These are phyloP conservation scores for Elsinoe arachidis DNA, from an alignment of 2,329 filamentous ascomycete genomes.

Conservation along the genomic window DNA sequence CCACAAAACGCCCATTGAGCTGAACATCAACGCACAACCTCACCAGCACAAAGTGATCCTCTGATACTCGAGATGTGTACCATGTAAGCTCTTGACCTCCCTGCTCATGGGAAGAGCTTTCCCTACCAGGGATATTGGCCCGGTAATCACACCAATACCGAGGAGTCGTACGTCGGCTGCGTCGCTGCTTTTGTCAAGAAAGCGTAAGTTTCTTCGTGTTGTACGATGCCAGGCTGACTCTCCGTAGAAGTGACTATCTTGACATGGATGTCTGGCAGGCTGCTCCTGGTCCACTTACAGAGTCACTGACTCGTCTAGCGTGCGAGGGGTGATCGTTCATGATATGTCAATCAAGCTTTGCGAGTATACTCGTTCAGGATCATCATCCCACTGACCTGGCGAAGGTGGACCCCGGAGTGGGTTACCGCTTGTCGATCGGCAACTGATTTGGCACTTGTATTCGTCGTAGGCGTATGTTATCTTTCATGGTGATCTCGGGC, in stretches of 20 bases:
- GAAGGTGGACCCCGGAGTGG: conserved; percentile 32
- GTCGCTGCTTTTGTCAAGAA: conserved; percentile 40
- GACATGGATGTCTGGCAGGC: conserved; percentile 28
- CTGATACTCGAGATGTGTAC: conserved; percentile 39
- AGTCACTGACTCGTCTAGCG: conserved; percentile 19
- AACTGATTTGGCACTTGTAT: conserved; percentile 44
- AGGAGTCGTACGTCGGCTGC: conserved; percentile 36
- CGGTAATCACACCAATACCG: conserved; percentile 41
- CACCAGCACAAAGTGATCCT: conserved; percentile 33
- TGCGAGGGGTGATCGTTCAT: conserved; percentile 38
- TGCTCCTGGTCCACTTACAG: background rate
- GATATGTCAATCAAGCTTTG: conserved; percentile 40
- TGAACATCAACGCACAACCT: no score
- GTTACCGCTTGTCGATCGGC: conserved; percentile 38
- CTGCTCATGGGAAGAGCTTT: conserved; percentile 42
- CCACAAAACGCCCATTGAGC: no score
- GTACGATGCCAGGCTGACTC: background rate
- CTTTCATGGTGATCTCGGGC: conserved; percentile 27
- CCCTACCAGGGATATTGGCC: conserved; percentile 35
- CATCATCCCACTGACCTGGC: no score
- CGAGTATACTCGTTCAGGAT: conserved; percentile 23
- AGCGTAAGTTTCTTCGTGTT: conserved; percentile 22
- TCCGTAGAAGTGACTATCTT: conserved; percentile 26
- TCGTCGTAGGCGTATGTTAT: conserved; percentile 43
- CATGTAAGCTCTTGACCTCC: conserved; percentile 44